Base-by-base conservation (phyloP, 2,329 filamentous ascomycete species). In the Furcasterigmium sp. region DNA sequence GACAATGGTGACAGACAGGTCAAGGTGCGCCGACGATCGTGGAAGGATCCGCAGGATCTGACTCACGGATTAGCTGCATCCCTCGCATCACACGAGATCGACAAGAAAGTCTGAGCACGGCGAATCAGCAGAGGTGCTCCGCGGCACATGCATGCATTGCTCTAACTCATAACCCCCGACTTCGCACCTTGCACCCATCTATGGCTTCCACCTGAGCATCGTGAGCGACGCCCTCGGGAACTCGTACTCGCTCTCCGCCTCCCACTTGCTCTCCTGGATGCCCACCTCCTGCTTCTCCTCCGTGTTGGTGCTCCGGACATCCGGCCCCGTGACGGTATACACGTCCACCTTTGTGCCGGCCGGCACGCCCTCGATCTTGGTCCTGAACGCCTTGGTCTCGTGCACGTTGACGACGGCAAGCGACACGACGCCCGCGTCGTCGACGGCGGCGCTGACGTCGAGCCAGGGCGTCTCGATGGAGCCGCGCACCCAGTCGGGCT, bases 391-490 rank as follows among this genome's bases (percentile, higher is more conserved):
- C 48, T 74, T 69, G 8, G 73, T 70, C 48, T 84, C 79, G 47
- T 75, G 71, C 23, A 88, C 74, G 58, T 93, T 93, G 14, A 89
- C 84, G 1, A 91, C 85, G 3, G 77, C 85, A 49, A 91, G 53
- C 49, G 72, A 84, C 1, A 84, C 69, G 41, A 68, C 75, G 0
- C 84, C 85, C 20, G 70, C 79, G 28, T 68, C 72, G 37, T 73
- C 69, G 5, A 83, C 52, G 2, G 73, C 67, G 3, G 82, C 84
- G 49, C 80, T 83, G 20, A 83, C 81, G 56, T 87, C 84, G 44
- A 88, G 59, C 69, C 77, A 89, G 8, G 85, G 83, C 7, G 82
- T 84, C 51, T 85, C 80, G 48, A 86, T 73, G 3, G 79, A 72
- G 9, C 75, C 76, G 26, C 78, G 68, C 44, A 87, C 69, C 83